Evolutionary conservation across 2,329 filamentous ascomycete species (phyloP), one percentile per base, ranked within the genome.

Genomic region (Sporothrix protearum): DNA sequence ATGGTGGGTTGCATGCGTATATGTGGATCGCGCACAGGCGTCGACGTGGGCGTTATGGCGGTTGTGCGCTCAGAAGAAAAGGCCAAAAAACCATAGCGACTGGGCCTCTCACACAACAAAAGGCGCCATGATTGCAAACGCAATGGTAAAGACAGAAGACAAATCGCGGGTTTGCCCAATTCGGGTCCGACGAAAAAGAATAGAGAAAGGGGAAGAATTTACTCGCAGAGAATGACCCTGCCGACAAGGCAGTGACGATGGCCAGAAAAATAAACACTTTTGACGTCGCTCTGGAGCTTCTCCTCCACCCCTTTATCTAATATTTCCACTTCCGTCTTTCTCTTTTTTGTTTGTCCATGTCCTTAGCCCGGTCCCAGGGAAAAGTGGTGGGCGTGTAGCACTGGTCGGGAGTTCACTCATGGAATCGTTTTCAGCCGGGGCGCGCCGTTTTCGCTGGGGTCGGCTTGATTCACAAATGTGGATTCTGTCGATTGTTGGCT

Each of bases 311-410:
- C 36, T 36, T 14, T 51, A 16, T 25, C 16, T 25, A 22, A 14
- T 14, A 10, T 12, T 19, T 47, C 22, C n/a, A 16, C 19, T 25
- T n/a, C 3, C 16, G n/a, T 53, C 14, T 2, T 57, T 42, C 42
- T 30, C 5, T 47, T 19, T 57, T 57, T 57, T 16, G 36, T 64
- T 64, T 64, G 59, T 64, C 59, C 59, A 64, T 45, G 45, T 64
- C n/a, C 4, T 28, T 64, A 42, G 59, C 12, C 36, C 53, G 12
- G 30, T 33, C 36, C n/a, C 25, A 64, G n/a, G 36, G 55, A 19
- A 59, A 39, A 22, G 30, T 6, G 2, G 36, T 45, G 8, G 12
- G n/a, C 4, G 36, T 7, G 10, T 67, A 14, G n/a, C 9, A 22
- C 4, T 25, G n/a, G 9, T 68, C 64, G 59, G n/a, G 25, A 19